Evolutionary conservation across 1,284 basidiomycete species (phyloP).

Genomic region (Trametes pubescens): DNA sequence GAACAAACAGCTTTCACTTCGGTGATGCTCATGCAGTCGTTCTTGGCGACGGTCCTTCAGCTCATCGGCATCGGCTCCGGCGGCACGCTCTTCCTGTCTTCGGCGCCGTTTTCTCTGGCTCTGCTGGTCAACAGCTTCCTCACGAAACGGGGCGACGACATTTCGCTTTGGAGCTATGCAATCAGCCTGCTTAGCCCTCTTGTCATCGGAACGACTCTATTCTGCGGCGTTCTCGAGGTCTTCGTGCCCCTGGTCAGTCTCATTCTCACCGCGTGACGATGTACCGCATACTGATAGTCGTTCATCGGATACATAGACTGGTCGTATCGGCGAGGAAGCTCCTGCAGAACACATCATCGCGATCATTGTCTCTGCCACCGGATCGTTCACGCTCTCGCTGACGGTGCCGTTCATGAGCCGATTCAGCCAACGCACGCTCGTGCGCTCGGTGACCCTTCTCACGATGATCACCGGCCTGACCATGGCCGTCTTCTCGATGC

Average conservation of each 20-base stretch:
- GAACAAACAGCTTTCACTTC: conserved; percentile 73
- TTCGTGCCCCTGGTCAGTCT: conserved; percentile 88
- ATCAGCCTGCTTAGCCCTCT: conserved; percentile 71
- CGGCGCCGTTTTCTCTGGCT: conserved; percentile 59
- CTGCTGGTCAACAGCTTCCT: conserved; percentile 62
- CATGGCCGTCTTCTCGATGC: conserved; percentile 69
- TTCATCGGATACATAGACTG: conserved; percentile 56
- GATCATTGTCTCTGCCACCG: conserved; percentile 69
- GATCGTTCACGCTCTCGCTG: conserved; percentile 71
- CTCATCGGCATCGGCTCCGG: conserved; percentile 73
- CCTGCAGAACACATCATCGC: conserved; percentile 94
- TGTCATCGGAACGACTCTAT: conserved; percentile 73
- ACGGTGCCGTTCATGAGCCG: conserved; percentile 80
- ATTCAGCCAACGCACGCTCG: conserved; percentile 61
- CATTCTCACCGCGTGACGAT: not conserved
- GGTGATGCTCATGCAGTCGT: conserved; percentile 66
- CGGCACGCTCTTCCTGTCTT: conserved; percentile 69
- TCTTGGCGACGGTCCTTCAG: conserved; percentile 63
- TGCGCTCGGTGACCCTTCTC: conserved; percentile 56
- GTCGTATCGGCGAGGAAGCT: conserved; percentile 77
- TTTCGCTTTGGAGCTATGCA: conserved; percentile 73
- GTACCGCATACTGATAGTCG: not conserved
- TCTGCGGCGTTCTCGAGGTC: conserved; percentile 81
- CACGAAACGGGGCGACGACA: conserved; percentile 37
- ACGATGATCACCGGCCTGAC: conserved; percentile 56